These are phyloP conservation scores for Hemileia vastatrix DNA, from an alignment of 1,284 basidiomycete species.

Conservation along the genomic window DNA sequence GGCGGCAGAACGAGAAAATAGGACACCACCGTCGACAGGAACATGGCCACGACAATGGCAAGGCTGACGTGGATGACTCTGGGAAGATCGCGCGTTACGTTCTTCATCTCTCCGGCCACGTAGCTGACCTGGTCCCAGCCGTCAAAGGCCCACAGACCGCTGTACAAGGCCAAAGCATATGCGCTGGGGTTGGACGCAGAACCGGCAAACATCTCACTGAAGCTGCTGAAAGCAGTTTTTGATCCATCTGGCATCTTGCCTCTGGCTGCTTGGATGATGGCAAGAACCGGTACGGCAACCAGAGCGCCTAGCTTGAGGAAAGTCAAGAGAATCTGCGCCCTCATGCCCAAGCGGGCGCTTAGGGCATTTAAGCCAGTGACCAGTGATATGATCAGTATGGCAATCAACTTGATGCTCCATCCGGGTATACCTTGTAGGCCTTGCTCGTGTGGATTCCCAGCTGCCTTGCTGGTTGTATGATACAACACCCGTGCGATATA, in stretches of 20 bases:
- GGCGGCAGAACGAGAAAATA: conserved; percentile 77
- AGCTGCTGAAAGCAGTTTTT: conserved; percentile 29
- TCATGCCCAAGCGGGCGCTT: conserved; percentile 66
- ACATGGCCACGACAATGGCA: conserved; percentile 65
- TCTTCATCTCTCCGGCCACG: conserved; percentile 81
- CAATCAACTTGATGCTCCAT: conserved; percentile 88
- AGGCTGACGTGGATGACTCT: conserved; percentile 81
- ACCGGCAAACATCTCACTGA: conserved; percentile 59
- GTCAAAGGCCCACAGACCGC: conserved; percentile 89
- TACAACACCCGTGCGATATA: conserved; percentile 60
- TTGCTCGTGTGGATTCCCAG: too few species aligned
- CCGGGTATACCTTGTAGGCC: conserved; percentile 57
- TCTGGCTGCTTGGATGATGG: conserved; percentile 31
- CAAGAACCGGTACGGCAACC: conserved; percentile 34
- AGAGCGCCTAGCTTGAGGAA: conserved; percentile 70
- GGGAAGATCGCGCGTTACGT: conserved; percentile 76
- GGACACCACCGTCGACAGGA: conserved; percentile 71
- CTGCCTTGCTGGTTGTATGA: too few species aligned
- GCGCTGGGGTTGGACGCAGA: conserved; percentile 67
- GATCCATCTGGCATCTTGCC: conserved; percentile 29
- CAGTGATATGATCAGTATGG: conserved; percentile 59
- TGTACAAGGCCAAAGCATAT: conserved; percentile 89
- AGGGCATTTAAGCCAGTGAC: conserved; percentile 69
- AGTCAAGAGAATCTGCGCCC: conserved; percentile 75
- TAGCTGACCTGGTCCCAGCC: conserved; percentile 62